A percentile compares a stretch with the other conserved stretches of the same genome.
Conservation (phyloP, 2,329 filamentous ascomycete genomes). For the Sporothrix curviconia region DNA sequence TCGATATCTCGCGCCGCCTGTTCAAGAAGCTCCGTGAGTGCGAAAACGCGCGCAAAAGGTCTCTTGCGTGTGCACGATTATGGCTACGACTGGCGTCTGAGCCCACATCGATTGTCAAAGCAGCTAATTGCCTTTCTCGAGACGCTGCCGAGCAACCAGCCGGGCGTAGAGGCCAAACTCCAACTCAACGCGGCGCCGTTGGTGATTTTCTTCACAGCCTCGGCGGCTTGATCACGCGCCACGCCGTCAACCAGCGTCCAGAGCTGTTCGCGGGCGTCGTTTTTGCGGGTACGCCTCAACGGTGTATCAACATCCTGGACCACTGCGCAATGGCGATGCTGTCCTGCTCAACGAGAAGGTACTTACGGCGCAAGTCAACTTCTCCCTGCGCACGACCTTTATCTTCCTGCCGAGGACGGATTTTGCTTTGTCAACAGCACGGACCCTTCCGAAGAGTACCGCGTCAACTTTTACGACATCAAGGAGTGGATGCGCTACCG, state of each 20-base stretch:
- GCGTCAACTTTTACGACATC: conserved; percentile 74
- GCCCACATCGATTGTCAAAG: conserved; percentile 66
- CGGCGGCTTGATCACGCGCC: conserved; percentile 79
- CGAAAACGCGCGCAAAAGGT: conserved; percentile 65
- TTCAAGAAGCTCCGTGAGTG: conserved; percentile 70
- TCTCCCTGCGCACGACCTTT: conserved; percentile 81
- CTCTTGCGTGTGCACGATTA: conserved; percentile 82
- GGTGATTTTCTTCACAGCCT: conserved; percentile 82
- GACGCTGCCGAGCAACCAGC: conserved; percentile 64
- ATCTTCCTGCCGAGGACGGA: conserved; percentile 76
- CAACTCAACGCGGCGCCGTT: conserved; percentile 67
- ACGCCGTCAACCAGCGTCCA: conserved; percentile 78
- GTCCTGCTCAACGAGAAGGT: conserved; percentile 85
- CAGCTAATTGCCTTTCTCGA: conserved; percentile 69
- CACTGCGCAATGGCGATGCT: conserved; percentile 84
- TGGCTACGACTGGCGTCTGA: conserved; percentile 91
- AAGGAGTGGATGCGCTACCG: conserved; percentile 73
- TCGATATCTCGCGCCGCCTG: conserved; percentile 79
- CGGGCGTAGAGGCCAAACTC: conserved; percentile 29
- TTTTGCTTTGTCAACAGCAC: conserved; percentile 76
- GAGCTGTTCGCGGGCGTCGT: conserved; percentile 81
- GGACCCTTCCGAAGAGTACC: conserved; percentile 70
- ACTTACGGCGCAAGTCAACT: conserved; percentile 87
- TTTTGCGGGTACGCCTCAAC: conserved; percentile 77
- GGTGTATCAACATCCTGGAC: conserved; percentile 90